phyloP scores from a whole-genome alignment of 371 early-diverging fungal genomes.

The Lichtheimia hyalospora region DNA sequence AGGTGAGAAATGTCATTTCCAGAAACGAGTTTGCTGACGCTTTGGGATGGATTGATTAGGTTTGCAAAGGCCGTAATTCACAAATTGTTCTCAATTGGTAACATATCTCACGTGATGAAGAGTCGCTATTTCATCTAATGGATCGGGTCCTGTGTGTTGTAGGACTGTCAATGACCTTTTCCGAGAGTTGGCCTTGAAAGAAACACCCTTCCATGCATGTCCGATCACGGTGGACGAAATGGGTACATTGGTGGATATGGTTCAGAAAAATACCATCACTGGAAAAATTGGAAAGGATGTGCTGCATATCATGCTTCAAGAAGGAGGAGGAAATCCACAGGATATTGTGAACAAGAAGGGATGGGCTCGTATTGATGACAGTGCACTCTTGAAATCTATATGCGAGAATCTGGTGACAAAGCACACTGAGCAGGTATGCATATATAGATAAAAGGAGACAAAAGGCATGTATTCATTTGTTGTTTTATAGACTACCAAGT shows the following conservation, averaged over 20 bases:
- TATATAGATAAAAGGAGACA: neutral
- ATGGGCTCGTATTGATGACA: slow-evolving; percentile 67
- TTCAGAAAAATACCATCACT: slow-evolving; percentile 60
- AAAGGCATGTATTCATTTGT: neutral
- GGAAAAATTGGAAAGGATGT: slow-evolving; percentile 69
- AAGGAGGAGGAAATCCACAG: slow-evolving; percentile 40
- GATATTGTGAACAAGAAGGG: slow-evolving; percentile 71
- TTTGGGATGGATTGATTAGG: slow-evolving; percentile 17
- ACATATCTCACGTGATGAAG: neutral
- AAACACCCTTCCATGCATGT: slow-evolving; percentile 53
- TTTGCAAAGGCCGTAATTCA: slow-evolving; percentile 40
- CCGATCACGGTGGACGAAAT: slow-evolving; percentile 62
- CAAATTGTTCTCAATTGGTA: slow-evolving; percentile 49
- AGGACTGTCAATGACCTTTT: slow-evolving; percentile 83
- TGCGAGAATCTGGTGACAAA: slow-evolving; percentile 51
- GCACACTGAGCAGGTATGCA: slow-evolving; percentile 59
- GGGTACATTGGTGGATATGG: slow-evolving; percentile 63
- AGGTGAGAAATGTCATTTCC: slow-evolving; percentile 23
- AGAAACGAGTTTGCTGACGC: neutral
- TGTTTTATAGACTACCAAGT: slow-evolving; percentile 43
- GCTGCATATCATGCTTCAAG: slow-evolving; percentile 68
- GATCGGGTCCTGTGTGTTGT: neutral
- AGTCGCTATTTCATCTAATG: neutral
- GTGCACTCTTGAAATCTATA: slow-evolving; percentile 41
- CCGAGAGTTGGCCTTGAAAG: slow-evolving; percentile 67